Evolutionary conservation across 495 filamentous ascomycete genomes (phyloP).

Genomic region (Hypoxylon perforatum): DNA sequence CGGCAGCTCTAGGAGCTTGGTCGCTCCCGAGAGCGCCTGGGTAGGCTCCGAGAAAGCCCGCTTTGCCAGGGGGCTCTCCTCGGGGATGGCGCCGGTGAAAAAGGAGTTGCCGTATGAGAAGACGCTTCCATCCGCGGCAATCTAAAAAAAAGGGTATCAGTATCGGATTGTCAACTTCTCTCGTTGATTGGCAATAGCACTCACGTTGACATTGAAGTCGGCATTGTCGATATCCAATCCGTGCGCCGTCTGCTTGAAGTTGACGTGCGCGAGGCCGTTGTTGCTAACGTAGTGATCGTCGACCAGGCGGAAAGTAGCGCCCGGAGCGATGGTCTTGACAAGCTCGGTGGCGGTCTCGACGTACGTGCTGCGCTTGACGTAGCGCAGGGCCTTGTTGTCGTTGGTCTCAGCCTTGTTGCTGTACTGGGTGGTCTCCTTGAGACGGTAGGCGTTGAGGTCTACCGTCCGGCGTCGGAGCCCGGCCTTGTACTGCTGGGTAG

Average conservation of each 20-base stretch:
- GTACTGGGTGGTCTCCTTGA: constrained; percentile 46
- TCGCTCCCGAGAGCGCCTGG: constrained; percentile 48
- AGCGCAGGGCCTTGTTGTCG: constrained; percentile 26
- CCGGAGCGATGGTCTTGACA: constrained; percentile 43
- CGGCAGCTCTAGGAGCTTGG: constrained; percentile 47
- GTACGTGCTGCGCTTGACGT: constrained; percentile 45
- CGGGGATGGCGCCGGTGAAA: constrained; percentile 50
- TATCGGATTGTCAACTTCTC: not conserved
- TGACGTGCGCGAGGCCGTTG: constrained; percentile 63
- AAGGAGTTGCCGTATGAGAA: constrained; percentile 60
- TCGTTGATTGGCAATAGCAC: constrained; percentile 10
- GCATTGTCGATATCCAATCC: constrained; percentile 66
- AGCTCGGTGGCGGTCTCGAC: constrained; percentile 49
- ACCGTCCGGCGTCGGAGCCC: constrained; percentile 47
- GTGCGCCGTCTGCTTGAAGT: constrained; percentile 65
- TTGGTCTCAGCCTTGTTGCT: constrained; percentile 34
- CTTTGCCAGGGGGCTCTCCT: constrained; percentile 47
- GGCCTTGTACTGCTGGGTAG: constrained; percentile 32
- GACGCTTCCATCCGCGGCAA: constrained; percentile 51
- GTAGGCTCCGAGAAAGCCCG: constrained; percentile 49
- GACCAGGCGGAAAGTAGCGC: constrained; percentile 53
- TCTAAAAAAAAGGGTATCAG: constrained; percentile 43
- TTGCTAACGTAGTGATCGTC: constrained; percentile 56
- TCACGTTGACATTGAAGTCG: constrained; percentile 66
- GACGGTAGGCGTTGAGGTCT: constrained; percentile 46